phyloP scores from a whole-genome alignment of 2,329 filamentous ascomycete species.

The Arthrobotrys conoides region DNA sequence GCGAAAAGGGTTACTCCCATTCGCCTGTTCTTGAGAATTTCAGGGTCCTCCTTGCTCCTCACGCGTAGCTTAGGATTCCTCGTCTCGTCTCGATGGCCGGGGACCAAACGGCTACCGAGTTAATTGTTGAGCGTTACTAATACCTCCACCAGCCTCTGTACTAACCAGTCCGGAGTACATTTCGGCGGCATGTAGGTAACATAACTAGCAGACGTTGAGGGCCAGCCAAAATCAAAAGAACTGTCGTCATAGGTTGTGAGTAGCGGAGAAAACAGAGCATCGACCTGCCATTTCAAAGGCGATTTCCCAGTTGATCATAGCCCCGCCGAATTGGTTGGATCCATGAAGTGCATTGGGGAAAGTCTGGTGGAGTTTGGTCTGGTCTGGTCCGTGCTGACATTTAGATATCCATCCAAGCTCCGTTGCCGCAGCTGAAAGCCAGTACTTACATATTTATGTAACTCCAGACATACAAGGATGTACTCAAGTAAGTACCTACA shows the following conservation, averaged over 20 bases:
- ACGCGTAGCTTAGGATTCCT: conserved; percentile 38
- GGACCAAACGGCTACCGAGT: not conserved
- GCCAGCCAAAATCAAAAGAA: conserved; percentile 1
- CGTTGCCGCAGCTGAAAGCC: not conserved
- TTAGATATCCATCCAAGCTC: conserved; percentile 1
- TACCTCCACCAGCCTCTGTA: not conserved
- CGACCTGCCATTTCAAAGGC: conserved; percentile 47
- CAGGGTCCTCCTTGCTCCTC: conserved; percentile 40
- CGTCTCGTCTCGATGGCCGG: conserved; percentile 21
- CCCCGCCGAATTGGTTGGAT: not conserved
- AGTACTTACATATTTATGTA: not conserved
- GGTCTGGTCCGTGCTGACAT: conserved; percentile 14
- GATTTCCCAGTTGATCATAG: conserved; percentile 10
- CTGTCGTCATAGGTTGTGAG: conserved; percentile 47
- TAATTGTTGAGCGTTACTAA: conserved; percentile 34
- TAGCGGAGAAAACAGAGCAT: conserved; percentile 32
- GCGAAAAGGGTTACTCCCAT: conserved; percentile 44
- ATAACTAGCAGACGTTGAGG: conserved; percentile 28
- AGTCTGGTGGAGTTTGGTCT: not conserved
- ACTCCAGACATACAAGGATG: too few species aligned
- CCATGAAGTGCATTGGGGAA: not conserved
- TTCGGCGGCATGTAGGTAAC: not conserved
- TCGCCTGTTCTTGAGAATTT: conserved; percentile 29
- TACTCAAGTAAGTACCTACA: not conserved
- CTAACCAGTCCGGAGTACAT: not conserved